A percentile compares a stretch with the other conserved stretches of the same genome.
Conservation (phyloP, 2,329 filamentous ascomycete genomes). For the Pseudogymnoascus sp. region DNA sequence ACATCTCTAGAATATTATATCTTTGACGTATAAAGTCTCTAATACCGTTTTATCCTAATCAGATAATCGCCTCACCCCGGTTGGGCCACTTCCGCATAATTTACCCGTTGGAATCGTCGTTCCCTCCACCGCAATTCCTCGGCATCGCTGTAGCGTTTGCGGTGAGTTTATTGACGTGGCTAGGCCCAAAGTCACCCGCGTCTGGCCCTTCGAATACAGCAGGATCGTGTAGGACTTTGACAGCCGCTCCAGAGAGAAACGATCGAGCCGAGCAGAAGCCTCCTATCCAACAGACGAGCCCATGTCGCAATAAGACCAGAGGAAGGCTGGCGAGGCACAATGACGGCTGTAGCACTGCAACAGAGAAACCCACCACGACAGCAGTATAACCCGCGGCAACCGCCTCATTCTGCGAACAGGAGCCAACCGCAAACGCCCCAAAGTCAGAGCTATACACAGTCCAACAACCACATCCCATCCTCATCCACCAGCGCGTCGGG, state of each 20-base stretch:
- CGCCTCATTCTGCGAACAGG: conserved; percentile 16
- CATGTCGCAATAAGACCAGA: conserved; percentile 9
- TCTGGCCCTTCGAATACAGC: background rate
- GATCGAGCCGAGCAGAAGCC: conserved; percentile 1
- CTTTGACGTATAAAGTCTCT: conserved; percentile 2
- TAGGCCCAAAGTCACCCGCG: background rate
- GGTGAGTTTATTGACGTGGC: conserved; percentile 1
- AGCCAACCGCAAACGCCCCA: conserved; percentile 8
- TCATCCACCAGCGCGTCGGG: conserved; percentile 5
- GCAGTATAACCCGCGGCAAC: conserved; percentile 25
- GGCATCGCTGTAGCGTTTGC: background rate
- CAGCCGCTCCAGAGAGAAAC: background rate
- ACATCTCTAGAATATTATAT: conserved; percentile 1
- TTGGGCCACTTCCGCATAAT: background rate
- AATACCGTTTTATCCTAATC: background rate
- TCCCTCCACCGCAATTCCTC: conserved; percentile 8
- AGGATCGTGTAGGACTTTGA: background rate
- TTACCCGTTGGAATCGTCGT: background rate
- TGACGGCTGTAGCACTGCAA: conserved; percentile 29
- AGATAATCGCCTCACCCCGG: conserved; percentile 2
- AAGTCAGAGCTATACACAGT: conserved; percentile 1
- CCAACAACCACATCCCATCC: background rate
- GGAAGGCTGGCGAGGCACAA: conserved; percentile 18
- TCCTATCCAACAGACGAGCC: background rate
- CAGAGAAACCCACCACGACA: conserved; percentile 23